A percentile compares a stretch with the other conserved stretches of the same genome.
These are phyloP conservation scores for Phaeosphaeriaceae sp. DNA, from an alignment of 2,329 filamentous ascomycete species.

Conservation along the genomic window DNA sequence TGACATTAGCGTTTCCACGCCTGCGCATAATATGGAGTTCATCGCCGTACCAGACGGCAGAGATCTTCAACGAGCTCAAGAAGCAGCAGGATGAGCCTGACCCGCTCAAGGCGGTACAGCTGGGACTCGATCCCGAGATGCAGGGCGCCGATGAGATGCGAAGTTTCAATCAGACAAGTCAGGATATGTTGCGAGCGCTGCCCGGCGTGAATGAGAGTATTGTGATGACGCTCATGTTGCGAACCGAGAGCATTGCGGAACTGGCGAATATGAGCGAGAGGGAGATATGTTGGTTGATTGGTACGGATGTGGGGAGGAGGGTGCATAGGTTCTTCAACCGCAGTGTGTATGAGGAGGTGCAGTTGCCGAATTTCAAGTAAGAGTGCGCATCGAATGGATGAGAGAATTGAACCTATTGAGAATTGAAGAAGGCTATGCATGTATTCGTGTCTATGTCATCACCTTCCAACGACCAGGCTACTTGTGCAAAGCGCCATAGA, in stretches of 20 bases:
- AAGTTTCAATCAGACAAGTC: slow-evolving; percentile 81
- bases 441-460: not conserved
- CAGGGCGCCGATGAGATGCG: slow-evolving; percentile 63
- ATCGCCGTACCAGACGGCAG: slow-evolving; percentile 92
- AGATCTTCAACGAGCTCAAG: slow-evolving; percentile 95
- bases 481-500: not conserved
- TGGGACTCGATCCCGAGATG: slow-evolving; percentile 73
- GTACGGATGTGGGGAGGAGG: slow-evolving; percentile 76
- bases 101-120: slow-evolving; percentile 81
- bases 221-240: slow-evolving; percentile 72
- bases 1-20: slow-evolving; percentile 89
- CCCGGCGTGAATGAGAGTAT: slow-evolving; percentile 81
- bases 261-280: slow-evolving; percentile 84
- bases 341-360: slow-evolving; percentile 55
- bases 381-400: too few species aligned
- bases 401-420: too few species aligned
- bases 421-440: not conserved
- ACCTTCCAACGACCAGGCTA: not conserved
- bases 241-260: slow-evolving; percentile 78
- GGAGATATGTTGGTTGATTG: slow-evolving; percentile 77
- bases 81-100: slow-evolving; percentile 89
- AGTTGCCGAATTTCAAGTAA: slow-evolving; percentile 26
- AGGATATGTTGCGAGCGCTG: slow-evolving; percentile 87
- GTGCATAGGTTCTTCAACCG: slow-evolving; percentile 82
- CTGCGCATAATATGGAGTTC: slow-evolving; percentile 93